A percentile compares a stretch with the other conserved stretches of the same genome.
Conservation (phyloP, 306 rosid genomes). For the Arachis stenosperma region DNA sequence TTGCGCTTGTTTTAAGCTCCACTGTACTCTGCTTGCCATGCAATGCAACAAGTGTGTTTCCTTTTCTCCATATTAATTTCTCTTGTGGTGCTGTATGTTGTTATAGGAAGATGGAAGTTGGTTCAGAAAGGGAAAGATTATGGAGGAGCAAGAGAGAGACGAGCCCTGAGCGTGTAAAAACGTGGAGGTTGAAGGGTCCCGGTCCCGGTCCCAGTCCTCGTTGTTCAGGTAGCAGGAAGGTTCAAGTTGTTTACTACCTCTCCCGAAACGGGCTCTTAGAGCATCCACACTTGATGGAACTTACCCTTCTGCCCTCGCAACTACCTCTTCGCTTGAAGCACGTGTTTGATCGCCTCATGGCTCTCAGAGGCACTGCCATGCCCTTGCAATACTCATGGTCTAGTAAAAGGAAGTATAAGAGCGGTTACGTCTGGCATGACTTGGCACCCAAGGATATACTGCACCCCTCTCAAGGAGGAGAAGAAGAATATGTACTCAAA, state of each 20-base stretch:
- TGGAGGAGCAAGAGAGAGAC: too few relatives aligned
- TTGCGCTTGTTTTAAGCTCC: too few relatives aligned
- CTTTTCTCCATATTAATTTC: too few relatives aligned
- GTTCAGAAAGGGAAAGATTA: too few relatives aligned
- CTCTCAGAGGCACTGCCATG: conserved; percentile 84
- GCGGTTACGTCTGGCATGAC: conserved; percentile 88
- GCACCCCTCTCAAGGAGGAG: conserved; percentile 72
- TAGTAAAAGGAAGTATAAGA: conserved; percentile 87
- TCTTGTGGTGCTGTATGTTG: too few relatives aligned
- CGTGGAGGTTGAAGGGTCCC: conserved; percentile 17
- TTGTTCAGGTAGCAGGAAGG: conserved; percentile 44
- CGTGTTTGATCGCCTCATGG: conserved; percentile 72
- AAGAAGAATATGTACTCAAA: conserved; percentile 82
- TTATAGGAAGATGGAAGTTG: too few relatives aligned
- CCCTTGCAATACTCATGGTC: conserved; percentile 90
- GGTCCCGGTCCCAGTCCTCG: too few relatives aligned
- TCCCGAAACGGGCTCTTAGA: conserved; percentile 83
- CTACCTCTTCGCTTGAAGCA: conserved; percentile 79
- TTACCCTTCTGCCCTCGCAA: conserved; percentile 61
- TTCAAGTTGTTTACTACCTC: conserved; percentile 84
- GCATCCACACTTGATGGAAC: conserved; percentile 86
- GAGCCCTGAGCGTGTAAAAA: too few relatives aligned
- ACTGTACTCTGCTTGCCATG: too few relatives aligned
- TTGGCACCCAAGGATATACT: conserved; percentile 67
- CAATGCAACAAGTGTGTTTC: too few relatives aligned